Percentiles rank a stretch among this genome's conserved stretches.
These are phyloP conservation scores for Garcia nutans DNA, from an alignment of 345 rosid genomes.

Conservation along the genomic window DNA sequence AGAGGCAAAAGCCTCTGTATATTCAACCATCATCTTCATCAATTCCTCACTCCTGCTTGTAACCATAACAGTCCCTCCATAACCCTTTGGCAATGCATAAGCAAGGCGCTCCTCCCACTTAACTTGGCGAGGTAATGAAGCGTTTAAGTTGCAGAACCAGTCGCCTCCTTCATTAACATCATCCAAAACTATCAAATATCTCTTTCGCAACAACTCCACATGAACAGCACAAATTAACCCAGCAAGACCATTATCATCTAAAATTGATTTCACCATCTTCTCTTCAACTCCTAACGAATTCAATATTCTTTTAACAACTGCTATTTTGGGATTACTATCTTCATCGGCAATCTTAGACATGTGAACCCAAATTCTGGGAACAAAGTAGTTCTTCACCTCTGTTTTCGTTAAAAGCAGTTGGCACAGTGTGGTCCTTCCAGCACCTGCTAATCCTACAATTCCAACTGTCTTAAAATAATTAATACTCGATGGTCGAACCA, in stretches of 20 bases:
- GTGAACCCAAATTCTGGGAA: conserved; percentile 49
- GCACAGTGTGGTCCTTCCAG: conserved; percentile 56
- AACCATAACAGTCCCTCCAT: conserved; percentile 50
- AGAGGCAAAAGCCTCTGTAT: conserved; percentile 36
- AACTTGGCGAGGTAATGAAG: not conserved
- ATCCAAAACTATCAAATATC: conserved; percentile 51
- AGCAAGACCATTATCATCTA: conserved; percentile 17
- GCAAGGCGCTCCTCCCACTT: conserved; percentile 36
- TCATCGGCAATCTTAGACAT: conserved; percentile 19
- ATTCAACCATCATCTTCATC: conserved; percentile 45
- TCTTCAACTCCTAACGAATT: conserved; percentile 38
- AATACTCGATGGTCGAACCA: conserved; percentile 18
- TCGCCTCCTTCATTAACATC: conserved; percentile 26
- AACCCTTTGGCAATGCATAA: conserved; percentile 50
- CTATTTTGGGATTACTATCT: conserved; percentile 6
- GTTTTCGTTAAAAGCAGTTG: conserved; percentile 27
- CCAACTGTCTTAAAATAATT: conserved; percentile 41
- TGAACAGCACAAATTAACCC: conserved; percentile 37
- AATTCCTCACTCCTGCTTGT: conserved; percentile 38
- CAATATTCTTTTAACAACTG: conserved; percentile 24
- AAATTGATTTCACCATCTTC: conserved; percentile 10
- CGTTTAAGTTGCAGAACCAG: conserved; percentile 33
- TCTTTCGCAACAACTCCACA: conserved; percentile 42
- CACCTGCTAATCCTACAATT: conserved; percentile 40
- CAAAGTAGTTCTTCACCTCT: conserved; percentile 26